Base-by-base conservation (phyloP, 2,329 filamentous ascomycete species). In the Neopestalotiopsis sp. region DNA sequence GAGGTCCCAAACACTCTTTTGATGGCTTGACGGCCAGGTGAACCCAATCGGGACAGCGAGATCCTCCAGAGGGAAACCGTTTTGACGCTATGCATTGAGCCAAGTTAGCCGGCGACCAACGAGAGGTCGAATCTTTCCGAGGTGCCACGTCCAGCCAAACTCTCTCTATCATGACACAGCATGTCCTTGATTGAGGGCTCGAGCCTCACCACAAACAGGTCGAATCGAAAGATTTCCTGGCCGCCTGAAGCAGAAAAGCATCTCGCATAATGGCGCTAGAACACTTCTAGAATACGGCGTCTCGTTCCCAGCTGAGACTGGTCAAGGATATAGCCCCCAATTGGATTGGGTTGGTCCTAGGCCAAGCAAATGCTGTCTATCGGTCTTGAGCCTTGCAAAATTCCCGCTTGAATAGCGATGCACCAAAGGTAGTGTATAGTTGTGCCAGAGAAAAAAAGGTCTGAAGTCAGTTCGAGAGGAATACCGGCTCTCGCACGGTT, bases 241-340 rank as follows among this genome's bases (percentile, higher is more conserved):
- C 20, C 24, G 17, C 59, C 32, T 62, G 34, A 62, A 32, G 59
- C 30, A 40, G 28, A 38, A 38, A 38, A 12, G 30, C 32, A 59
- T 59, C 13, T 59, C 30, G 57, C 13, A 24, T 30, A 14, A 4
- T 13, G 59, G n/a, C 59, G 30, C 59, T 62, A 62, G 59, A 62
- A 62, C 59, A 62, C 32, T 62, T 62, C 59, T 34, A 62, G 59
- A 62, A 62, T 14, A 17, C 12, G n/a, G n/a, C 34, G 14, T 42
- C 32, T 52, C 45, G n/a, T 20, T 52, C 45, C n/a, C 17, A 52
- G 45, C 45, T 52, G 45, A n/a, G 45, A 20, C 20, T n/a, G n/a
- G 4, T 52, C 45, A 52, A 52, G 45, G 45, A 52, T 52, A 52
- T 52, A 52, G 45, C 34, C 34, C 34, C 34, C 45, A 52, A 52